These are phyloP conservation scores for Kluyveromyces wickerhamii DNA, from an alignment of 805 yeast genomes.

Conservation along the genomic window DNA sequence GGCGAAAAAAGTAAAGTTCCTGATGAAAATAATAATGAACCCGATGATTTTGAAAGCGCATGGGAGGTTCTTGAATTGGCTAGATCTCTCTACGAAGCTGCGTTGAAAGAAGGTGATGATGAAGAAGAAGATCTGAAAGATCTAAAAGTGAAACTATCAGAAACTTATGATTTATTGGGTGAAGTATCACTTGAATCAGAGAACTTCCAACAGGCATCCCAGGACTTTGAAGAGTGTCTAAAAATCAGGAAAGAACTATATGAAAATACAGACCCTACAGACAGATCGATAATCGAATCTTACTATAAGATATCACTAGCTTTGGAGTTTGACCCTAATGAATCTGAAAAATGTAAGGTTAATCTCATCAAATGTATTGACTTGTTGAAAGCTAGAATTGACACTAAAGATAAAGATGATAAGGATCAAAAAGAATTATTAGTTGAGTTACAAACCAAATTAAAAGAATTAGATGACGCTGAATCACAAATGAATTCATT, in stretches of 20 bases:
- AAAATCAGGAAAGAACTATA: conserved; percentile 18
- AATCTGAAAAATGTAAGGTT: conserved; percentile 43
- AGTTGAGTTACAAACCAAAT: conserved; percentile 47
- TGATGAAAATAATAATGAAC: conserved; percentile 8
- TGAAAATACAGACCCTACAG: conserved; percentile 24
- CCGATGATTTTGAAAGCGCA: conserved; percentile 60
- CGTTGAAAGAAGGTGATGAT: conserved; percentile 19
- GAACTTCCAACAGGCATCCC: conserved; percentile 69
- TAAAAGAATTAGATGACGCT: conserved; percentile 44
- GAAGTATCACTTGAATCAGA: conserved; percentile 88
- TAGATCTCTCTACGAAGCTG: conserved; percentile 45
- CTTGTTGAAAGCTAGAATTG: conserved; percentile 37
- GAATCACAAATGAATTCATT: conserved; percentile 18
- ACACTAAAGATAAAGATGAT: conserved; percentile 29
- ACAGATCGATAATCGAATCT: conserved; percentile 61
- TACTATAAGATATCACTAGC: conserved; percentile 78
- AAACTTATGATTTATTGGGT: conserved; percentile 72
- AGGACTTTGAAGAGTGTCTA: conserved; percentile 56
- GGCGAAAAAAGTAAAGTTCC: conserved; percentile 7
- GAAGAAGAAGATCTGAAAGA: conserved; percentile 33
- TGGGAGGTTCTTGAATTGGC: conserved; percentile 83
- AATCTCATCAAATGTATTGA: conserved; percentile 48
- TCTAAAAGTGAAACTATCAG: conserved; percentile 49
- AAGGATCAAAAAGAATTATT: conserved; percentile 36
- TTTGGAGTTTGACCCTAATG: conserved; percentile 49